These are phyloP conservation scores for Periglandula ipomoeae DNA, from an alignment of 2,329 filamentous ascomycete genomes.

Conservation along the genomic window DNA sequence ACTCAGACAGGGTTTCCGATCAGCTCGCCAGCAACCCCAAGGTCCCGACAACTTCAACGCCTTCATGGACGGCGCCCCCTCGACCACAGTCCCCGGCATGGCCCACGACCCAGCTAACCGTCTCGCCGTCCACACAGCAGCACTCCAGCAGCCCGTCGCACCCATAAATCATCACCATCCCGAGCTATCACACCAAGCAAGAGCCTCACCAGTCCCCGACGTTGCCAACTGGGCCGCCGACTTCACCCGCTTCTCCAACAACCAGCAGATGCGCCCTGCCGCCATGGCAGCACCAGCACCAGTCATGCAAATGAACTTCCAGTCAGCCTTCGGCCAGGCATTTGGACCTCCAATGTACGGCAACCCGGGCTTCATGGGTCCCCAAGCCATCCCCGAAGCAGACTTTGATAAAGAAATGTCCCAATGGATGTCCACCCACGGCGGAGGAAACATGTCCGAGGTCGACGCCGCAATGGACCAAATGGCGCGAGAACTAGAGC, in stretches of 20 bases:
- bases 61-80: slow-evolving; percentile 24
- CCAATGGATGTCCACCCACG: slow-evolving; percentile 30
- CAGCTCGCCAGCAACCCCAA: slow-evolving; percentile 18
- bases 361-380: slow-evolving; percentile 16
- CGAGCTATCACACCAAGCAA: slow-evolving; percentile 15
- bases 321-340: slow-evolving; percentile 21
- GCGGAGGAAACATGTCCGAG: slow-evolving; percentile 24
- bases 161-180: neutral
- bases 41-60: slow-evolving; percentile 24
- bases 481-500: slow-evolving; percentile 31
- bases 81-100: slow-evolving; percentile 18
- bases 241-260: slow-evolving; percentile 23
- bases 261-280: slow-evolving; percentile 16
- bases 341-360: slow-evolving; percentile 19
- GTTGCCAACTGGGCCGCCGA: slow-evolving; percentile 28
- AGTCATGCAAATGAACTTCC: slow-evolving; percentile 16
- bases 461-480: slow-evolving; percentile 35
- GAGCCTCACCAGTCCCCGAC: slow-evolving; percentile 15
- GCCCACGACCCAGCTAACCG: slow-evolving; percentile 25
- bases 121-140: slow-evolving; percentile 25
- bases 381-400: slow-evolving; percentile 15
- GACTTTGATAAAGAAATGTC: slow-evolving; percentile 34
- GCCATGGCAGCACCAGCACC: slow-evolving; percentile 10
- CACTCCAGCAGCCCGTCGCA: slow-evolving; percentile 13
- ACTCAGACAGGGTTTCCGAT: slow-evolving; percentile 23